Conservation (phyloP, 108 stramenopile species). For the Chaetoceros tenuissimus region DNA sequence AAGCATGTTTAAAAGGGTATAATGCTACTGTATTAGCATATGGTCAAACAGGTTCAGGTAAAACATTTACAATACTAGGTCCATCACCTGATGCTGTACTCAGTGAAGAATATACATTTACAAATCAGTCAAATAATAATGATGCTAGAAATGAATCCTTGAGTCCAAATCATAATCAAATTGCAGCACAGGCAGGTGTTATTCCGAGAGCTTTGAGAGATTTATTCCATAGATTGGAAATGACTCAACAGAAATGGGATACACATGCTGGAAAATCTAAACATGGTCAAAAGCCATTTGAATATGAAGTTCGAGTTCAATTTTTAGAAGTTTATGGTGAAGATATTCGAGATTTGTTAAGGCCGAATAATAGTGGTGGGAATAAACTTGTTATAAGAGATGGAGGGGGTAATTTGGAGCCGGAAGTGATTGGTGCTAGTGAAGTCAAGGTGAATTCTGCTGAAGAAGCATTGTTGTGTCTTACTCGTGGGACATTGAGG, state of each 20-base stretch:
- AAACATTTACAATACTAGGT: slow-evolving; percentile 65
- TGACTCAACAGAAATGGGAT: background rate
- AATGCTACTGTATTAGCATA: slow-evolving; percentile 97
- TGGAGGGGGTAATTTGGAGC: slow-evolving; percentile 40
- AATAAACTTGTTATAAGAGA: slow-evolving; percentile 68
- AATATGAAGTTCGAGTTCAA: slow-evolving; percentile 63
- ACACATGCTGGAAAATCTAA: background rate
- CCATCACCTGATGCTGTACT: slow-evolving; percentile 6
- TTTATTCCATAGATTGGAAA: slow-evolving; percentile 41
- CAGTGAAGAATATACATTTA: too few species aligned
- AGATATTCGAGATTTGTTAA: slow-evolving; percentile 89
- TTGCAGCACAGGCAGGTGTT: slow-evolving; percentile 46
- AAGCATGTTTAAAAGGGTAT: slow-evolving; percentile 80
- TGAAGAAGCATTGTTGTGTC: slow-evolving; percentile 77
- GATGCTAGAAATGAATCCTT: slow-evolving; percentile 30
- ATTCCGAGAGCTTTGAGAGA: slow-evolving; percentile 62
- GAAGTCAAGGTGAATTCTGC: slow-evolving; percentile 66
- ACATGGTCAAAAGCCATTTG: slow-evolving; percentile 12
- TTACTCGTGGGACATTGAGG: slow-evolving; percentile 71
- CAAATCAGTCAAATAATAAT: too few species aligned
- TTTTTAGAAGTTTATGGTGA: slow-evolving; percentile 84
- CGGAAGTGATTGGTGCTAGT: slow-evolving; percentile 84
- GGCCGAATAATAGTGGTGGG: slow-evolving; percentile 7
- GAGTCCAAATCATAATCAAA: too few species aligned
- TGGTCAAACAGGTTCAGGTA: slow-evolving; percentile 90